Evolutionary conservation across 2,329 filamentous ascomycete species (phyloP), one percentile per base, ranked within the genome.

Genomic region (Hymenoscyphus fraxineus): DNA sequence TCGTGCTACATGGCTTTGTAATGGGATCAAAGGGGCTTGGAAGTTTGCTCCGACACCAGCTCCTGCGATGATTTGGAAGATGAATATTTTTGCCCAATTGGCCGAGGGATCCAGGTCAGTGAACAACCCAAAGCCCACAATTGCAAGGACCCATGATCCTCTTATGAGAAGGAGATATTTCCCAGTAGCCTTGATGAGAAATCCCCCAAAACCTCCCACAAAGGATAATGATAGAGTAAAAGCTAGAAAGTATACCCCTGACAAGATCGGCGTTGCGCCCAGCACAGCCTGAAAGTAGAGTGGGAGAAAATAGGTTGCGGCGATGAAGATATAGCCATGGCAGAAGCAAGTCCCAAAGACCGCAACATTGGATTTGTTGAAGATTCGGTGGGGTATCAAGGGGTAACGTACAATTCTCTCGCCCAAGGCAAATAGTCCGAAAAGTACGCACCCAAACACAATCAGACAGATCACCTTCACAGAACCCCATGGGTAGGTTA

Each of bases 371-470:
- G 86, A 88, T 35, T 80, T 77, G 58, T 85, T 81, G 79, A 96
- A 96, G 10, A 96, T 80, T 0, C 84, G 81, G 12, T 90, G 77
- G 0, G 92, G 93, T 75, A 96, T 92, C 65, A 97, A 80, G 0
- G 93, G 93, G 68, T 90, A 93, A 63, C 82, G 85, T 59, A 92
- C 90, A 38, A 91, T 71, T 71, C 86, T 88, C 78, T 97, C 92
- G 71, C 89, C 86, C 27, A 92, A 58, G 68, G 88, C 78, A 76
- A 96, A 96, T 3, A 74, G 63, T 2, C 65, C 63, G 1, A 91
- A 82, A 5, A 83, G 78, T 32, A 90, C 63, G 32, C 85, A 73
- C 83, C 59, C 89, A 83, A 55, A 91, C 81, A 60, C 91, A 86
- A 60, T 88, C 84, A 76, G 60, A 63, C 72, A 75, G 51, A 76